Base-by-base conservation (phyloP, 345 rosid genomes). In the Syzygium oleosum region DNA sequence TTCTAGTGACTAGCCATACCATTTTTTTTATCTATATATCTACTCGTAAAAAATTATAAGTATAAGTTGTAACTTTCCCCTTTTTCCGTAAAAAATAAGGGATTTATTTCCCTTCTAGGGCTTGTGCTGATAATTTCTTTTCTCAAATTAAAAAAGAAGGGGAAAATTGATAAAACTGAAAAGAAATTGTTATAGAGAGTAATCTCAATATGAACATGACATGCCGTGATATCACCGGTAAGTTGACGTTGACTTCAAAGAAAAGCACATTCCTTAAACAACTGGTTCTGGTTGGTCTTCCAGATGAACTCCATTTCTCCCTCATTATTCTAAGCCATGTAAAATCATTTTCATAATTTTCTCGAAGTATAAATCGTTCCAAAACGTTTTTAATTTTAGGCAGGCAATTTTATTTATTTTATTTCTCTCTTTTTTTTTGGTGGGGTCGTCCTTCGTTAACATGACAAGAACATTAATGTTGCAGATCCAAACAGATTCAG, bases 401-500 rank as follows among this genome's bases (percentile, higher is more conserved):
- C 43, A 16, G 79, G 43, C 12, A 31, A 68, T 68, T 31, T 31
- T 31, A 7, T 68, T 68, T 31, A 38, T 73, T 73, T 73, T 38
- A 9, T 16, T 73, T 34, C 7, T 17, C 6, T 34, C 7, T 19
- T 9, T 2, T 9, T 9, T 17, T 5, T 34, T 63, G 3, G 80
- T 3, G 46, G 4, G 5, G 22, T 73, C 14, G 23, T 73, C 43
- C 8, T 38, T 38, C 22, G 4, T 73, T 38, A 41, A 19, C 10
- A 5, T 38, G 27, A 38, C 49, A 14, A 59, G 4, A 55, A 3
- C 12, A 9, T 19, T 38, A 38, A 73, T 38, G 14, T 73, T 73
- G 1, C 43, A 96, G 96, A 96, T 90, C 94, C 97, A 4, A 86
- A 91, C 84, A 89, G 98, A 41, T 96, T 94, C 87, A 91, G 98